Conservation (phyloP, 2,329 filamentous ascomycete genomes). For the Fonsecaea multimorphosa region DNA sequence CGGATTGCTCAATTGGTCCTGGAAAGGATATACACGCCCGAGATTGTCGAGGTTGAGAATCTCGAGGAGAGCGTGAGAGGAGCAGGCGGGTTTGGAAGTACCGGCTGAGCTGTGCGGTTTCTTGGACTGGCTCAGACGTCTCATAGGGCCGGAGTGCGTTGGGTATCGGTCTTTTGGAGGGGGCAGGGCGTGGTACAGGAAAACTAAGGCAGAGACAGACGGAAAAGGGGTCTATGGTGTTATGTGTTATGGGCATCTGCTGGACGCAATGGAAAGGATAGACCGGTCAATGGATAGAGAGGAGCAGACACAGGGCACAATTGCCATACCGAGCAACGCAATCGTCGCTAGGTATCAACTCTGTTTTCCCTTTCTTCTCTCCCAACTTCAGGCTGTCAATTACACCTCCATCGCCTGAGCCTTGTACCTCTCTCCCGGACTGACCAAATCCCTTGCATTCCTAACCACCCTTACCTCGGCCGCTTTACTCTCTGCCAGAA, state of each 20-base stretch:
- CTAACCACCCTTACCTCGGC: conserved; percentile 84
- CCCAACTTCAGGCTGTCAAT: neutral
- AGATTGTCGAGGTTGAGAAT: conserved; percentile 85
- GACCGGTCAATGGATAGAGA: neutral
- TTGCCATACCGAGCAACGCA: neutral
- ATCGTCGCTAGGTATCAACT: neutral
- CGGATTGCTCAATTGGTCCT: conserved; percentile 91
- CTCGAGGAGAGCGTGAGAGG: conserved; percentile 90
- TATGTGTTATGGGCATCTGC: neutral
- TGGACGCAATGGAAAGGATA: neutral
- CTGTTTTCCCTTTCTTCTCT: neutral
- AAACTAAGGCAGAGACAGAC: neutral
- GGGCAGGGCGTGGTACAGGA: neutral
- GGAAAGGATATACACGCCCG: conserved; percentile 92
- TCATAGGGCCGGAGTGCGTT: neutral
- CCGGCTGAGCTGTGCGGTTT: conserved; percentile 58
- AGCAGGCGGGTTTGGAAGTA: conserved; percentile 89
- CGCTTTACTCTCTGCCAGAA: conserved; percentile 78
- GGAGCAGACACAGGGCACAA: neutral
- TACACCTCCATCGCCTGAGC: conserved; percentile 52
- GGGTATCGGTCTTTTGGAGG: neutral
- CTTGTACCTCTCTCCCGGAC: conserved; percentile 69
- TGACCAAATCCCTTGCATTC: conserved; percentile 70
- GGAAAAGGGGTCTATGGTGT: neutral
- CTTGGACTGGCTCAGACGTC: no score